Percentiles rank a stretch among this genome's conserved stretches.
These are phyloP conservation scores for Cytidiella melzeri DNA, from an alignment of 768 basidiomycete genomes.

Conservation along the genomic window DNA sequence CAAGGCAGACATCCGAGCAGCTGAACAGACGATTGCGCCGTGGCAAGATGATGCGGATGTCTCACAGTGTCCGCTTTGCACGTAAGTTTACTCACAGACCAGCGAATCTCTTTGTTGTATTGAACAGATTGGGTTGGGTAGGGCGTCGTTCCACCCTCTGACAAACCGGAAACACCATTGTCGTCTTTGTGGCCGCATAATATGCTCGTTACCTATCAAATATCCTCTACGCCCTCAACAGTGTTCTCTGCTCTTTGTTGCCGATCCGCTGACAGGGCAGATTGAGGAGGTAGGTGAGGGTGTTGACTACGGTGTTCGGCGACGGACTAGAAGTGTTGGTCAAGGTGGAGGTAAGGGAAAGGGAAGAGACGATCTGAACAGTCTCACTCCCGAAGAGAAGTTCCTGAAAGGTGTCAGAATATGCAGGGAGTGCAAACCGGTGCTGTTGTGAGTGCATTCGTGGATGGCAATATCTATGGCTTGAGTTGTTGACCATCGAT, in stretches of 20 bases:
- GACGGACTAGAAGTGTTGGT: slow-evolving; percentile 32
- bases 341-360: slow-evolving; percentile 23
- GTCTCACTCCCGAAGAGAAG: slow-evolving; percentile 60
- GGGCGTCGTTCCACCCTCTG: slow-evolving; percentile 76
- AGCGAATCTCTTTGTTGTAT: not conserved
- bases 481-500: too few species aligned
- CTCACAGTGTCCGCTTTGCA: slow-evolving; percentile 80
- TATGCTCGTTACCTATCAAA: slow-evolving; percentile 84
- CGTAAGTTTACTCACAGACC: slow-evolving; percentile 36
- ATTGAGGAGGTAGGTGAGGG: slow-evolving; percentile 85
- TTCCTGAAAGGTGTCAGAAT: slow-evolving; percentile 86
- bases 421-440: slow-evolving; percentile 77
- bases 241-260: slow-evolving; percentile 82
- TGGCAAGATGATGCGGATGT: slow-evolving; percentile 85
- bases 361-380: slow-evolving; percentile 31
- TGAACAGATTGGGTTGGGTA: slow-evolving; percentile 15
- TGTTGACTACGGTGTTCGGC: slow-evolving; percentile 75
- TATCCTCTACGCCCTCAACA: slow-evolving; percentile 55
- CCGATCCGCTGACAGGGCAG: slow-evolving; percentile 67
- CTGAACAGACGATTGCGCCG: slow-evolving; percentile 89
- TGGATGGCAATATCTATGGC: too few species aligned
- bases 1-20: slow-evolving; percentile 69
- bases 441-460: slow-evolving; percentile 59
- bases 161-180: slow-evolving; percentile 97
- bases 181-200: slow-evolving; percentile 84